Base-by-base conservation (phyloP, 306 rosid genomes). In the Quercus aquifolioides region DNA sequence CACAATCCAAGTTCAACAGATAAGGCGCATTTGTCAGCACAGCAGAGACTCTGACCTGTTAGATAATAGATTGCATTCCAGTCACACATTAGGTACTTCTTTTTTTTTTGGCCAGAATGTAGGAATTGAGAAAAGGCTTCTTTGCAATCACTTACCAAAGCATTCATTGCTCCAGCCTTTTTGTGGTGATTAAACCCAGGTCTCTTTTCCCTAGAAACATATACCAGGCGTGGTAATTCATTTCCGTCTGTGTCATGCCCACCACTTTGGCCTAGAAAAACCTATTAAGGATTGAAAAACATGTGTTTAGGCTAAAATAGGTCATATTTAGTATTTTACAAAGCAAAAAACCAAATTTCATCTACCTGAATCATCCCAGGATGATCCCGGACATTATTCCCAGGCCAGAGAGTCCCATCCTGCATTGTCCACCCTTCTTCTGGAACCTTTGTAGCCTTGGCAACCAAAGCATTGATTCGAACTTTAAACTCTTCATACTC, bases 351-450 rank as follows among this genome's bases (percentile, higher is more conserved):
- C 14, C 18, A 57, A 30, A n/a, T 58, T 33, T 46, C 5, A 63
- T 69, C 43, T 21, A 89, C 97, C 86, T 91, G 97, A 57, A 91
- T 91, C 92, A 91, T 91, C 64, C 92, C 94, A 10, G 92, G 91
- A 81, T 89, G 94, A 76, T 91, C 91, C 26, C 74, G 69, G 60
- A 80, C 86, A 77, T 79, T 75, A 76, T 89, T 88, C 75, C 97
- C 97, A 10, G 92, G 97, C 97, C 97, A 91, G 15, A 75, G 78
- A 51, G 92, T 88, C 82, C 94, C 97, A 85, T 91, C 97, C 49
- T 86, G 94, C 94, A 91, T 89, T 57, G 91, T 91, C 93, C 93
- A 89, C 55, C 92, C 96, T 70, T 89, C 93, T 67, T 91, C 92
- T 5, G 93, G 96, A 19, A 85, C 91, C 79, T 86, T 91, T 31